These are phyloP conservation scores for Solanum ossicruentum DNA, from an alignment of 257 asterid species.

Conservation along the genomic window DNA sequence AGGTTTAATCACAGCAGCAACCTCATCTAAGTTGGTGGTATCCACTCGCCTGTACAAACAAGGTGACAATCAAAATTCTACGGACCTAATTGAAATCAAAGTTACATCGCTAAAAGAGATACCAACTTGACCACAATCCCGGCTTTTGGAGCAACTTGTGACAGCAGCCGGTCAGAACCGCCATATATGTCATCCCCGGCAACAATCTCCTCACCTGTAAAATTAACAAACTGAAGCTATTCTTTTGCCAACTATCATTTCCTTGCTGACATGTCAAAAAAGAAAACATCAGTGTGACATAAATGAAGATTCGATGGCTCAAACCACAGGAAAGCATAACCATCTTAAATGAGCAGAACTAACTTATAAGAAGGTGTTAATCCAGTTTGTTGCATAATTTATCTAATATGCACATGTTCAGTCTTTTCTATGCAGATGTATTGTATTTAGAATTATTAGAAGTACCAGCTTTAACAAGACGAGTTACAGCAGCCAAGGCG, in stretches of 20 bases:
- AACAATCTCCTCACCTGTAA: conserved; percentile 72
- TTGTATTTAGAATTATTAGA: background rate
- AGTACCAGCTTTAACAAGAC: conserved; percentile 65
- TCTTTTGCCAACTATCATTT: background rate
- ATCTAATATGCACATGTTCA: background rate
- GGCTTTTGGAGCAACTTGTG: conserved; percentile 63
- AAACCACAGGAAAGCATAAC: background rate
- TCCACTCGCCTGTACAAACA: conserved; percentile 61
- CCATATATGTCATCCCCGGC: conserved; percentile 97
- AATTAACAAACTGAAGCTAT: background rate
- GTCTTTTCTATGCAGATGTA: background rate
- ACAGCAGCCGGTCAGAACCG: conserved; percentile 90
- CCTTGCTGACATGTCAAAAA: background rate
- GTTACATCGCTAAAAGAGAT: background rate
- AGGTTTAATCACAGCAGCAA: conserved; percentile 57
- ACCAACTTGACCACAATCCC: conserved; percentile 78
- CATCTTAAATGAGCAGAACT: background rate
- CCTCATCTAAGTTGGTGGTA: conserved; percentile 63
- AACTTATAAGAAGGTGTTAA: background rate
- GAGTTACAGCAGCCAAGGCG: conserved; percentile 84
- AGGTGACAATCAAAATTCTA: background rate
- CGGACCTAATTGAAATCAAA: background rate
- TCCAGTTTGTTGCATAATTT: background rate
- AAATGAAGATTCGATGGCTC: background rate
- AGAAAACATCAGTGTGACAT: background rate